phyloP scores from a whole-genome alignment of 768 basidiomycete species.

The Panaeolus papilionaceus region DNA sequence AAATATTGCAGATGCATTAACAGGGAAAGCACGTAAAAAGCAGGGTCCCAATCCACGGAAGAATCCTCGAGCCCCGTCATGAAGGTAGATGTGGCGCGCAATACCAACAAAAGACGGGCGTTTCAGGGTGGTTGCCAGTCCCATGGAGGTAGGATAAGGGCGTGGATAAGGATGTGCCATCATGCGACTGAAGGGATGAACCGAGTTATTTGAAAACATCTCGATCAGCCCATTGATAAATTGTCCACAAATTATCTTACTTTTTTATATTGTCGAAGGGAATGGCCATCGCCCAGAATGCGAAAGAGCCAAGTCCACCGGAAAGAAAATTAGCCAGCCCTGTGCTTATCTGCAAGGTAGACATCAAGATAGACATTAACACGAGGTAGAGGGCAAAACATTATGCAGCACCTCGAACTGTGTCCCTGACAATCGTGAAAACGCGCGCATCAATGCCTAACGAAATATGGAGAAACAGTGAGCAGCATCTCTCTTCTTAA shows the following conservation, averaged over 20 bases:
- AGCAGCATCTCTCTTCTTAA: slow-evolving; percentile 17
- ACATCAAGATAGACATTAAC: background rate
- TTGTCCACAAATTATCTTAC: slow-evolving; percentile 43
- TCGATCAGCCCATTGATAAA: slow-evolving; percentile 13
- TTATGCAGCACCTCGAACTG: slow-evolving; percentile 57
- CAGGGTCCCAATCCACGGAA: slow-evolving; percentile 73
- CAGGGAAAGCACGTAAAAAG: slow-evolving; percentile 76
- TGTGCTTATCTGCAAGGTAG: slow-evolving; percentile 55
- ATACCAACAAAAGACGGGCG: slow-evolving; percentile 56
- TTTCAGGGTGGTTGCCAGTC: slow-evolving; percentile 29
- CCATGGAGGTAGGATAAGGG: slow-evolving; percentile 43
- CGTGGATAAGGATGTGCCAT: slow-evolving; percentile 61
- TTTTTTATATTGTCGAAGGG: slow-evolving; percentile 87
- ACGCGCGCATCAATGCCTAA: slow-evolving; percentile 66
- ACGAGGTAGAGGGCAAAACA: background rate
- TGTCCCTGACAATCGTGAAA: slow-evolving; percentile 61
- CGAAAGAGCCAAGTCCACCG: slow-evolving; percentile 66
- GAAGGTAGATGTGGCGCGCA: slow-evolving; percentile 57
- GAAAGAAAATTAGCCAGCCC: slow-evolving; percentile 69
- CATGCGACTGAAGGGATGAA: slow-evolving; percentile 55
- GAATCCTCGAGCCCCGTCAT: slow-evolving; percentile 61
- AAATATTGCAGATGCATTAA: slow-evolving; percentile 79
- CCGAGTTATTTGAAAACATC: background rate
- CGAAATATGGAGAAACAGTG: slow-evolving; percentile 3
- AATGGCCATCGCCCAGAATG: slow-evolving; percentile 72